Percentiles rank a stretch among this genome's conserved stretches.
These are phyloP conservation scores for Podospora conica DNA, from an alignment of 495 filamentous ascomycete genomes.

Conservation along the genomic window DNA sequence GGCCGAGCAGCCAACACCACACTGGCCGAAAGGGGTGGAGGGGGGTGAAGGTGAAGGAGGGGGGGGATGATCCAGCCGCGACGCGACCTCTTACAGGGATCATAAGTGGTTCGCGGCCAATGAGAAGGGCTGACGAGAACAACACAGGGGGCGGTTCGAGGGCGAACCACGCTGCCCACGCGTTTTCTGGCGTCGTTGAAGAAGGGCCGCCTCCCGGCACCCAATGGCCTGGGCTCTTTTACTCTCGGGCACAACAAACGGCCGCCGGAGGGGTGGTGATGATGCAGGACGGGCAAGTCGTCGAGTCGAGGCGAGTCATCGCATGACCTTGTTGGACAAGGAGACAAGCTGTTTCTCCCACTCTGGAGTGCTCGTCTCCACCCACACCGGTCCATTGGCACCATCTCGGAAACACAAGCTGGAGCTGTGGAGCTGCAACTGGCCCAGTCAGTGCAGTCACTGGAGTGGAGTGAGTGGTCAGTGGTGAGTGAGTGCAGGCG, in stretches of 20 bases:
- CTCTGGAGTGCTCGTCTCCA: slow-evolving; percentile 1
- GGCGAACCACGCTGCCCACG: slow-evolving; percentile 23
- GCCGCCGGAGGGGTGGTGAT: slow-evolving; percentile 3
- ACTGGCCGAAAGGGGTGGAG: not conserved
- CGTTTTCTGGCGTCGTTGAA: slow-evolving; percentile 23
- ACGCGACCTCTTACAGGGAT: slow-evolving; percentile 31
- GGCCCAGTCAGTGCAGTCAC: not conserved
- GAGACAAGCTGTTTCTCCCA: too few species aligned
- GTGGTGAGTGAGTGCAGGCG: too few species aligned
- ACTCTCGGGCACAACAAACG: slow-evolving; percentile 15
- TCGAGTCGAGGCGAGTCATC: slow-evolving; percentile 6
- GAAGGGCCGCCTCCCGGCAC: slow-evolving; percentile 2
- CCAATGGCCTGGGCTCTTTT: slow-evolving; percentile 18
- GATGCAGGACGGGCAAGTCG: slow-evolving; percentile 10
- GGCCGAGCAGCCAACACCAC: not conserved
- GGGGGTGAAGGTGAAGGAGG: slow-evolving; percentile 11
- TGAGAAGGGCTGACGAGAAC: slow-evolving; percentile 23
- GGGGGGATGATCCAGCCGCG: slow-evolving; percentile 15
- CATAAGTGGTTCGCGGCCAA: slow-evolving; percentile 32
- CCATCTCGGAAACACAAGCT: not conserved
- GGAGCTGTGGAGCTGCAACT: too few species aligned
- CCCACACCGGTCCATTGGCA: too few species aligned
- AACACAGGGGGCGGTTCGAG: slow-evolving; percentile 11
- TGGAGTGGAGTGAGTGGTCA: not conserved
- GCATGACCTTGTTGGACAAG: not conserved